These are phyloP conservation scores for Cokeromyces recurvatus DNA, from an alignment of 371 early-diverging fungal genomes.

Conservation along the genomic window DNA sequence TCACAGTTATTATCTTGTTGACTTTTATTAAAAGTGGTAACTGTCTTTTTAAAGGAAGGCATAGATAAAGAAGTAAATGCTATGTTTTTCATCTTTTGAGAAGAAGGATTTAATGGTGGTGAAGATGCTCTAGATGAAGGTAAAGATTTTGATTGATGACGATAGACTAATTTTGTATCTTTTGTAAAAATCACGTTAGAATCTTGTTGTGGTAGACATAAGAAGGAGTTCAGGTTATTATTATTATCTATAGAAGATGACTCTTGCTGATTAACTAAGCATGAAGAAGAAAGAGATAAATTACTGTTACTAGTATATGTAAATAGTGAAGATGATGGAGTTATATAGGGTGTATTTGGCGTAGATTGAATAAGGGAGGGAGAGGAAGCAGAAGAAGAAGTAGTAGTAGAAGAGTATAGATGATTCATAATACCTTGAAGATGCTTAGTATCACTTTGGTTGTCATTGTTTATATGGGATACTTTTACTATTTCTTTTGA, in stretches of 20 bases:
- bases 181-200: background rate
- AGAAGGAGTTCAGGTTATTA: no score
- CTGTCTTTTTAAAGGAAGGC: conserved; percentile 10
- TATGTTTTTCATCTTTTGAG: background rate
- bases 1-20: conserved; percentile 15
- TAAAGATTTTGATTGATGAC: conserved; percentile 17
- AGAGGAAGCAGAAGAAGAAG: no score
- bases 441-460: no score
- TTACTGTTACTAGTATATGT: no score
- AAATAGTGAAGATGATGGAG: background rate
- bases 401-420: no score
- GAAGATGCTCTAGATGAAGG: conserved; percentile 18
- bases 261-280: no score
- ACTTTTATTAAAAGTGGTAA: conserved; percentile 6
- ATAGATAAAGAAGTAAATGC: background rate
- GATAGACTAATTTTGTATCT: no score
- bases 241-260: no score
- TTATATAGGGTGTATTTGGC: conserved; percentile 12
- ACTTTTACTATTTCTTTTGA: conserved; percentile 21
- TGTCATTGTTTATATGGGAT: background rate
- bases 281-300: no score
- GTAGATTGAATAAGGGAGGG: conserved; percentile 19
- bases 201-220: background rate
- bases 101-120: conserved; percentile 6
- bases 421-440: no score